A percentile compares a stretch with the other conserved stretches of the same genome.
Conservation (phyloP, 495 filamentous ascomycete species). For the Penicillium canescens region DNA sequence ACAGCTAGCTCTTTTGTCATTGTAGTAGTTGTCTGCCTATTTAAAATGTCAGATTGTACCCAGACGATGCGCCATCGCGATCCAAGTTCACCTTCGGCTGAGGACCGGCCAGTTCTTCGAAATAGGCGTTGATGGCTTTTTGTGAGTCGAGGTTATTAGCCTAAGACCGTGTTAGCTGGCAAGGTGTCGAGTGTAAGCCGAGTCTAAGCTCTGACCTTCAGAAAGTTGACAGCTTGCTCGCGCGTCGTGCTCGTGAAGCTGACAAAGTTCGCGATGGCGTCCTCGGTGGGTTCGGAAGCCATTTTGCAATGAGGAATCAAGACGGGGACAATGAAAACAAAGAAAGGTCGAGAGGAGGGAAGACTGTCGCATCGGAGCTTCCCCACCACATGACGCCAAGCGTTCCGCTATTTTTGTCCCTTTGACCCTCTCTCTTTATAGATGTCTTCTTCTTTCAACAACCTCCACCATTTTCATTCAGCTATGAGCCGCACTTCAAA, state of each 20-base stretch:
- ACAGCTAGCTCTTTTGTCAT: conserved; percentile 26
- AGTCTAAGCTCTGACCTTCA: conserved; percentile 35
- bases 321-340: conserved; percentile 1
- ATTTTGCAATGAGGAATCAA: conserved; percentile 19
- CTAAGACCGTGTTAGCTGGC: conserved; percentile 25
- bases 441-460: background rate
- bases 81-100: conserved; percentile 28
- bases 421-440: background rate
- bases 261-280: conserved; percentile 47
- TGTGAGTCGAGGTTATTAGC: conserved; percentile 48
- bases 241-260: conserved; percentile 47
- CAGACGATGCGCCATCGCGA: conserved; percentile 1
- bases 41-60: conserved; percentile 1
- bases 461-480: no score
- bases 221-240: conserved; percentile 46
- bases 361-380: conserved; percentile 25
- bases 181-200: background rate
- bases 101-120: conserved; percentile 48
- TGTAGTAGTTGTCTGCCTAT: conserved; percentile 23
- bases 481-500: no score
- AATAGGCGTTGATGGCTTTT: conserved; percentile 55
- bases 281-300: conserved; percentile 47
- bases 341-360: conserved; percentile 3
- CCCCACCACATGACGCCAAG: conserved; percentile 45
- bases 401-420: conserved; percentile 13